These are phyloP conservation scores for Irpex sp. DNA, from an alignment of 1,284 basidiomycete species.

Conservation along the genomic window DNA sequence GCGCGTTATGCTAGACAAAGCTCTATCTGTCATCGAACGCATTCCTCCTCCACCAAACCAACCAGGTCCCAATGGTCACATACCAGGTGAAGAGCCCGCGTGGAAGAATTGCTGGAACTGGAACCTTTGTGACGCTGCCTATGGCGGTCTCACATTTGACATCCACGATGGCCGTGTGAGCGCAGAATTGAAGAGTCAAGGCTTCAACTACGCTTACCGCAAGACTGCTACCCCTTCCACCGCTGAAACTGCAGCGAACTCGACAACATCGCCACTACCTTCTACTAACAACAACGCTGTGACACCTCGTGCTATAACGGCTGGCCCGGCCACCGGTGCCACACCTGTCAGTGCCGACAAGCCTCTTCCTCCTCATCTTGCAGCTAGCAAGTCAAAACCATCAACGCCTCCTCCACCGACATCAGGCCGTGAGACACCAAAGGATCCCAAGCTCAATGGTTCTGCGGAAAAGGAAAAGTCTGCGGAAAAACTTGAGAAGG, in stretches of 20 bases:
- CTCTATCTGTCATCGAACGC: conserved; percentile 80
- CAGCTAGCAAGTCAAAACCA: conserved; percentile 27
- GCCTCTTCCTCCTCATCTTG: conserved; percentile 22
- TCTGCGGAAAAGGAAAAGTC: conserved; percentile 22
- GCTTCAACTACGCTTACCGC: conserved; percentile 95
- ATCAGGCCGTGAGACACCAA: conserved; percentile 35
- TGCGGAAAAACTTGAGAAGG: conserved; percentile 42
- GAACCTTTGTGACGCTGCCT: conserved; percentile 94
- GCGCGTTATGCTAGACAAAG: conserved; percentile 86
- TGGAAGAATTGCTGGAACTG: conserved; percentile 99
- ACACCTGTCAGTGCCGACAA: conserved; percentile 22
- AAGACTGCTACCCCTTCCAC: conserved; percentile 56
- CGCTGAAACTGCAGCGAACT: conserved; percentile 38
- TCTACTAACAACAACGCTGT: conserved; percentile 24
- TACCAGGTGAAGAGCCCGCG: conserved; percentile 72
- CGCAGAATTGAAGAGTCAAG: conserved; percentile 90
- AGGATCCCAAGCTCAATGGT: conserved; percentile 31
- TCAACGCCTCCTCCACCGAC: conserved; percentile 29
- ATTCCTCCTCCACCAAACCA: conserved; percentile 65
- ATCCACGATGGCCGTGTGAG: conserved; percentile 90
- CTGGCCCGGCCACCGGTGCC: conserved; percentile 20
- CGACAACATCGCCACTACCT: conserved; percentile 34
- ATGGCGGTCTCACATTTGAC: conserved; percentile 85
- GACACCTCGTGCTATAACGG: conserved; percentile 33
- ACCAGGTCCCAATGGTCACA: conserved; percentile 47